These are phyloP conservation scores for Microsporum audouinii DNA, from an alignment of 2,329 filamentous ascomycete genomes.

Conservation along the genomic window DNA sequence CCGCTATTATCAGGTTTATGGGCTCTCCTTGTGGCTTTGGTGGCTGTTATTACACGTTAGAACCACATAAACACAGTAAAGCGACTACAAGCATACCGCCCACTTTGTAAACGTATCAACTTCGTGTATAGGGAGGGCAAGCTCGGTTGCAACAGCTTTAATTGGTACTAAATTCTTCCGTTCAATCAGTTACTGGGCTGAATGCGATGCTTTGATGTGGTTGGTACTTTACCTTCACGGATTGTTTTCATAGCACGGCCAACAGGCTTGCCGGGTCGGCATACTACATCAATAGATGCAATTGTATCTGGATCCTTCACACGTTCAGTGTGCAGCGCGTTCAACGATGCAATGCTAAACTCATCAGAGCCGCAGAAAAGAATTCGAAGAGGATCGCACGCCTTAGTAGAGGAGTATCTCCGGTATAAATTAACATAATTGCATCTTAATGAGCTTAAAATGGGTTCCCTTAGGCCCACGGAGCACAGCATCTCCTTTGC, in stretches of 20 bases:
- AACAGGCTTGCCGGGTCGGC: slow-evolving; percentile 63
- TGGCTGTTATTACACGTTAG: slow-evolving; percentile 35
- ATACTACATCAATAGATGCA: slow-evolving; percentile 72
- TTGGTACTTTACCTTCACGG: slow-evolving; percentile 45
- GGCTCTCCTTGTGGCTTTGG: slow-evolving; percentile 36
- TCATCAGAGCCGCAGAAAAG: slow-evolving; percentile 90
- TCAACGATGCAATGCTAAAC: slow-evolving; percentile 71
- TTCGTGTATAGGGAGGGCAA: slow-evolving; percentile 59
- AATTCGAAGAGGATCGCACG: slow-evolving; percentile 56
- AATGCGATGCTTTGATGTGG: neutral
- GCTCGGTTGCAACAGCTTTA: slow-evolving; percentile 49
- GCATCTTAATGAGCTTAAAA: neutral
- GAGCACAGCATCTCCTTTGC: neutral
- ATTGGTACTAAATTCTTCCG: slow-evolving; percentile 53
- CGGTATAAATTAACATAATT: neutral
- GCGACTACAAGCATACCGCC: slow-evolving; percentile 45
- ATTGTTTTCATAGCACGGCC: slow-evolving; percentile 63
- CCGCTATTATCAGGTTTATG: slow-evolving; percentile 74
- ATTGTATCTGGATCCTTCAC: slow-evolving; percentile 44
- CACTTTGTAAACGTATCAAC: slow-evolving; percentile 74
- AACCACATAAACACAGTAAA: slow-evolving; percentile 5
- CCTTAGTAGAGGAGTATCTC: slow-evolving; percentile 19
- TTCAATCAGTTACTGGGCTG: neutral
- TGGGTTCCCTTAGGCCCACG: neutral
- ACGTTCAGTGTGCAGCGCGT: slow-evolving; percentile 55